Evolutionary conservation across 176 grass and related monocot genomes (phyloP).

Genomic region (Secale cereale): DNA sequence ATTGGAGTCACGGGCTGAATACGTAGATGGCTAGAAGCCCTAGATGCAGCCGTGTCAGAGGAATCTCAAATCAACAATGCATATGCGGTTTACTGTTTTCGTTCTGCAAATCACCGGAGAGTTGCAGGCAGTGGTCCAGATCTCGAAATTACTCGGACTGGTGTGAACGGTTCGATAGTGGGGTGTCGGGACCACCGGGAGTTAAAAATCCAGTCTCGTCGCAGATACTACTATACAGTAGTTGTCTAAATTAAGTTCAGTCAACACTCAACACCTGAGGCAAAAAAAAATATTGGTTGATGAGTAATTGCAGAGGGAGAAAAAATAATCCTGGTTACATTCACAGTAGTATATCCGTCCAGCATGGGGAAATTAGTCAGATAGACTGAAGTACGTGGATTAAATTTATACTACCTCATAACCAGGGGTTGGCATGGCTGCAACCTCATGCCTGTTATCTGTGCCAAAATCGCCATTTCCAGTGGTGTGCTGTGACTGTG

Average conservation of each 20-base stretch:
- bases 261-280: background rate
- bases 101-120: too few relatives aligned
- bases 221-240: background rate
- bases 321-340: background rate
- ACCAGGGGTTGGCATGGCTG: slow-evolving; percentile 40
- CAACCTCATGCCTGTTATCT: slow-evolving; percentile 33
- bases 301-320: slow-evolving; percentile 1
- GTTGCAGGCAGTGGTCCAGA: too few relatives aligned
- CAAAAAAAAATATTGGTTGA: background rate
- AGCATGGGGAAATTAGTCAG: background rate
- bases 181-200: too few relatives aligned
- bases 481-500: slow-evolving; percentile 7
- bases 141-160: too few relatives aligned
- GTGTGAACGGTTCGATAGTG: too few relatives aligned
- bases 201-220: too few relatives aligned
- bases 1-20: too few relatives aligned
- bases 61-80: too few relatives aligned
- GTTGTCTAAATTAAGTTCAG: background rate
- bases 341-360: background rate
- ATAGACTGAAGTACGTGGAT: background rate
- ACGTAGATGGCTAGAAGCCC: too few relatives aligned
- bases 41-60: too few relatives aligned
- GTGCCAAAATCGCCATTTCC: slow-evolving; percentile 40
- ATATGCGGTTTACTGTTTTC: too few relatives aligned
- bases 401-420: slow-evolving; percentile 52